Evolutionary conservation across 2,329 filamentous ascomycete species (phyloP).

Genomic region (Thelonectria rubi): DNA sequence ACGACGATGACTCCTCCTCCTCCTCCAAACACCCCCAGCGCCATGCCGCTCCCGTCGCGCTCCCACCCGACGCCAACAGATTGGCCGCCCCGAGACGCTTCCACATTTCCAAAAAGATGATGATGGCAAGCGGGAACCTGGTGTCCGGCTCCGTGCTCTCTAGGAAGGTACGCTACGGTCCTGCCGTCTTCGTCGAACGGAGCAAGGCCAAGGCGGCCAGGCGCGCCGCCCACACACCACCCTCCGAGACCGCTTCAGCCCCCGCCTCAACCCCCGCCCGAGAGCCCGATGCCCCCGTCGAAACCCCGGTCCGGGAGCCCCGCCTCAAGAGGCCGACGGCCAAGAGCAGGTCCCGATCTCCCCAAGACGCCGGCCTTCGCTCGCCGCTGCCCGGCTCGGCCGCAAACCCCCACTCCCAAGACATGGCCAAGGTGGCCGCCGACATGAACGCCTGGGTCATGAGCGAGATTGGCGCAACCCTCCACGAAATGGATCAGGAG

Average conservation of each 20-base stretch:
- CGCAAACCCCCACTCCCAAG: conserved; percentile 48
- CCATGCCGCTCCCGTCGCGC: conserved; percentile 10
- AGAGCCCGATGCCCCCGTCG: conserved; percentile 14
- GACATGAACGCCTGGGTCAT: conserved; percentile 69
- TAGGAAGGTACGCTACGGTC: conserved; percentile 53
- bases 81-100: conserved; percentile 59
- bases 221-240: conserved; percentile 32
- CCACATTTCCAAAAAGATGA: conserved; percentile 61
- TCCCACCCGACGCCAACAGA: conserved; percentile 18
- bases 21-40: conserved; percentile 24
- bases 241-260: conserved; percentile 15
- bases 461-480: conserved; percentile 64
- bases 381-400: conserved; percentile 47
- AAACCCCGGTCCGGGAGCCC: conserved; percentile 32
- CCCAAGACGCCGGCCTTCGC: conserved; percentile 32
- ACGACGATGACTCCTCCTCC: too few relatives aligned
- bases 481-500: conserved; percentile 58
- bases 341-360: conserved; percentile 39
- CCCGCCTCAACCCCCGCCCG: conserved; percentile 12
- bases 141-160: conserved; percentile 44
- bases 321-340: conserved; percentile 49
- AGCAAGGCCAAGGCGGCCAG: conserved; percentile 51
- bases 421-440: conserved; percentile 60
- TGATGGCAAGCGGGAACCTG: conserved; percentile 44
- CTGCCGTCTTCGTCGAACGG: conserved; percentile 67